Conservation (phyloP, 2,329 filamentous ascomycete genomes). For the Claviceps digitariae region DNA sequence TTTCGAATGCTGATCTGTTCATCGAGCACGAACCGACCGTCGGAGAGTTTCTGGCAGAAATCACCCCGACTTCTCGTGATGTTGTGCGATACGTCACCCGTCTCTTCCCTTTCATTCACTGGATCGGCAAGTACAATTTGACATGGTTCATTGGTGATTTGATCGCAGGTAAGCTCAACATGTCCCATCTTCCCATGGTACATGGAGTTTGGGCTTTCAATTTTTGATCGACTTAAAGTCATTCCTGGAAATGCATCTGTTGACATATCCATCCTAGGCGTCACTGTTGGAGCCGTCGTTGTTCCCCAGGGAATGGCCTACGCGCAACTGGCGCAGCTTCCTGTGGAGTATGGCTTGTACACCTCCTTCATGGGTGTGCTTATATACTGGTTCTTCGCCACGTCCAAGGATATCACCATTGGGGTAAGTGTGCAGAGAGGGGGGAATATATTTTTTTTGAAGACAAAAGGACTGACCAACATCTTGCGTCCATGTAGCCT, state of each 20-base stretch:
- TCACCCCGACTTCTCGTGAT: constrained; percentile 19
- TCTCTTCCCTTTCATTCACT: constrained; percentile 35
- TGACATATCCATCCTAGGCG: constrained; percentile 15
- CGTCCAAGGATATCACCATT: constrained; percentile 83
- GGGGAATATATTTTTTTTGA: not conserved
- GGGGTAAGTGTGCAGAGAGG: constrained; percentile 40
- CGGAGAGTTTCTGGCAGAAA: constrained; percentile 25
- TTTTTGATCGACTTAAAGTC: too few species aligned
- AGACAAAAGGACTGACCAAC: not conserved
- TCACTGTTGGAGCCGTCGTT: constrained; percentile 38
- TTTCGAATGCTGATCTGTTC: constrained; percentile 24
- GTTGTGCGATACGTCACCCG: constrained; percentile 22
- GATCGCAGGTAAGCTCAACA: constrained; percentile 24
- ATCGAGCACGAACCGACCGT: constrained; percentile 29
- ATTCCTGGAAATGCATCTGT: not conserved
- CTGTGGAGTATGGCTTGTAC: constrained; percentile 35
- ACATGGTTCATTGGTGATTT: constrained; percentile 33
- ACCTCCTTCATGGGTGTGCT: constrained; percentile 93
- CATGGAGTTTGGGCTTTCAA: too few species aligned
- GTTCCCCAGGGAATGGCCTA: constrained; percentile 44
- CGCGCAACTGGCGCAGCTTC: constrained; percentile 32
- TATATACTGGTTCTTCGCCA: constrained; percentile 96
- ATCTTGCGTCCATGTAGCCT: constrained; percentile 25
- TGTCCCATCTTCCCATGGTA: too few species aligned
- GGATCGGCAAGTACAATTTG: constrained; percentile 37